Evolutionary conservation across 2,329 filamentous ascomycete species (phyloP).

Genomic region (Botrytis deweyae): DNA sequence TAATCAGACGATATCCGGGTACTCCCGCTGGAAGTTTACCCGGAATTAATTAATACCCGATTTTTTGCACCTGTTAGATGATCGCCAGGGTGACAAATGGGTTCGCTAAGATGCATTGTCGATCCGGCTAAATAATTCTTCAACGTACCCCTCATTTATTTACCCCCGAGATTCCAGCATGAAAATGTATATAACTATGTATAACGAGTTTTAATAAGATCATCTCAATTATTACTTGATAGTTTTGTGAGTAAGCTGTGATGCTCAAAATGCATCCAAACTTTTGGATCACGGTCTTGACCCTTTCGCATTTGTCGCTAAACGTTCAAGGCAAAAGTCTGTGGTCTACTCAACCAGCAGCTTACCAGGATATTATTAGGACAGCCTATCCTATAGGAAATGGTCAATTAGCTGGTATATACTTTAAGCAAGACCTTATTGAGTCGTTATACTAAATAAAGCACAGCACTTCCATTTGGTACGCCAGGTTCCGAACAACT

Average conservation of each 20-base stretch:
- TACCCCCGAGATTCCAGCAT: neutral
- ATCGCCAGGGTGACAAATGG: neutral
- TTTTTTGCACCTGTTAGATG: neutral
- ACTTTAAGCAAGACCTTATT: neutral
- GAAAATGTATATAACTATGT: neutral
- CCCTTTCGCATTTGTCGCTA: neutral
- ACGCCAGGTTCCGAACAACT: constrained; percentile 43
- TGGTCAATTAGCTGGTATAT: constrained; percentile 46
- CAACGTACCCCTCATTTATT: constrained; percentile 6
- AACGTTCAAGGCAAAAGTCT: neutral
- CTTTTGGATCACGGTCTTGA: neutral
- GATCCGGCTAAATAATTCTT: constrained; percentile 6
- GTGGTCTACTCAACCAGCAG: constrained; percentile 28
- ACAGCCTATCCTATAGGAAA: constrained; percentile 50
- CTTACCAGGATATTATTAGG: constrained; percentile 36
- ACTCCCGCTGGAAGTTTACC: neutral
- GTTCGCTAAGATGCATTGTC: neutral
- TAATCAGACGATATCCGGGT: neutral
- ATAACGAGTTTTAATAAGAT: neutral
- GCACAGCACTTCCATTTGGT: constrained; percentile 45
- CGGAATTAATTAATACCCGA: neutral
- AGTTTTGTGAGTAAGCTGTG: neutral
- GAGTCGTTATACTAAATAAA: neutral
- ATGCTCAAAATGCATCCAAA: neutral
- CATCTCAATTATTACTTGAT: neutral